phyloP scores from a whole-genome alignment of 345 rosid species.

The Heritiera littoralis region DNA sequence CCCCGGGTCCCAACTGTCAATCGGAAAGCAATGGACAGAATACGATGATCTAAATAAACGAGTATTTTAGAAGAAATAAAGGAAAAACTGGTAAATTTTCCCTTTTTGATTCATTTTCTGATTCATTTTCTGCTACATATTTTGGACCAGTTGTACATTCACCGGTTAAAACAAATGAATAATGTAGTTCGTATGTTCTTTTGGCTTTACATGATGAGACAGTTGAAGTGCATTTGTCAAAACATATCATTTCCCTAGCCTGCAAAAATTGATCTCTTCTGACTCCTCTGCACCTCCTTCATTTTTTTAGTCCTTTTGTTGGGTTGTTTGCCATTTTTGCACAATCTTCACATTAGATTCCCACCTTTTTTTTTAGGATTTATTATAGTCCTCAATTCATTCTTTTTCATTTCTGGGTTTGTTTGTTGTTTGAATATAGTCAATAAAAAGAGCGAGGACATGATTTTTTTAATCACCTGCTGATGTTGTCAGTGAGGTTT shows the following conservation, averaged over 20 bases:
- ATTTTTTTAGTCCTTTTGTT: background rate
- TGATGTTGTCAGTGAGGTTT: background rate
- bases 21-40: background rate
- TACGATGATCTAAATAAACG: background rate
- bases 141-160: background rate
- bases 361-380: background rate
- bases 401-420: background rate
- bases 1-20: background rate
- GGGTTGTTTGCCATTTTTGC: conserved; percentile 4
- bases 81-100: background rate
- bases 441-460: background rate
- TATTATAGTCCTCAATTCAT: background rate
- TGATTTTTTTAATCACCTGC: conserved; percentile 2
- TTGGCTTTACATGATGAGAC: background rate
- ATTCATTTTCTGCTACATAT: background rate
- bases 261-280: conserved; percentile 10
- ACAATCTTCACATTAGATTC: conserved; percentile 11
- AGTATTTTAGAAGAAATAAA: background rate
- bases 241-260: background rate
- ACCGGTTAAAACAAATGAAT: background rate
- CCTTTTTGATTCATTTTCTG: background rate
- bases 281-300: conserved; percentile 17
- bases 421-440: too few species aligned
- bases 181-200: background rate
- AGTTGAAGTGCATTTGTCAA: background rate